Evolutionary conservation across 768 basidiomycete species (phyloP), one percentile per base, ranked within the genome.

Genomic region (Leucosporidium scottii): DNA sequence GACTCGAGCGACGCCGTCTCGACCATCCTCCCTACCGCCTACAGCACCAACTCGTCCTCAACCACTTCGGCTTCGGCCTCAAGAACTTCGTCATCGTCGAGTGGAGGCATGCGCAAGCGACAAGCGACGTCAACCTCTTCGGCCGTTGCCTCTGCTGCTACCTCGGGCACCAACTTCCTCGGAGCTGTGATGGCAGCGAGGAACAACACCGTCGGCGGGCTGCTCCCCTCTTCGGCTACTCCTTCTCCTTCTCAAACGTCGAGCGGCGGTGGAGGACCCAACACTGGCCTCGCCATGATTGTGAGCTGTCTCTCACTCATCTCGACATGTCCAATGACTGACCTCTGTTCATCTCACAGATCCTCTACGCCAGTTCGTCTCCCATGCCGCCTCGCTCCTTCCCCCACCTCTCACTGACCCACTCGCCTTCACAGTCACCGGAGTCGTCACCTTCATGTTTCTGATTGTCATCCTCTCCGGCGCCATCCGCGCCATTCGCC

Each of bases 391-490:
- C 39, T 44, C 8, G 13, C 8, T 13, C 6, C 15, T 44, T 34
- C 34, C 10, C 39, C 8, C 39, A 3, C 10, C 39, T 44, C 39
- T 10, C 39, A 10, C 27, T 55, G 54, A 55, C 54, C 27, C 39
- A 2, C 39, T 44, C 39, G 7, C 15, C 39, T 44, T 13, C 13
- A 44, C 61, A 17, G 62, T 67, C 50, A 67, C 66, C 3, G 66
- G 66, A 27, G 66, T 67, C 70, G 91, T 97, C 49, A 89, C 90
- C 28, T 84, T 85, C 30, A 81, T 93, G 27, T 93, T 96, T 79
- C 85, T 86, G 69, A 79, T 89, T 56, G 91, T 96, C 67, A 88
- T 96, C 70, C 79, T 92, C 18, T 87, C 88, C 23, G 92, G 93
- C 23, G 89, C 90, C 1, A 82, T 93, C 57, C 82, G 90, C 30